Evolutionary conservation across 306 rosid genomes (phyloP), one percentile per base, ranked within the genome.

Genomic region (Begonia peltatifolia): DNA sequence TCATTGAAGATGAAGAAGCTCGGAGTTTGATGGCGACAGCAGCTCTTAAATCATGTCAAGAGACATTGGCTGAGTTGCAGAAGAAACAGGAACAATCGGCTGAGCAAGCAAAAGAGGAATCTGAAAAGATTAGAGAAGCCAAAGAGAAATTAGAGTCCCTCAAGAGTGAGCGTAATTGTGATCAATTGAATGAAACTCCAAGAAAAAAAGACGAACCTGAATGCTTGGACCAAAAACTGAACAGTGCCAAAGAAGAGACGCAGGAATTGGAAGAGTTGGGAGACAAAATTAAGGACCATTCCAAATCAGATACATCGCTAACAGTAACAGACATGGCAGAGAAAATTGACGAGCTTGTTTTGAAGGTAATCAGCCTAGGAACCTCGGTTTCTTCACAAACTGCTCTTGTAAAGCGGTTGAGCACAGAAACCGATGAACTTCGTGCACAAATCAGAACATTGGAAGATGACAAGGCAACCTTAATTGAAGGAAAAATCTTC

Each of bases 21-120:
- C 93, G 99, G 5, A 79, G 52, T 30, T 78, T 92, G 78, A 92
- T 92, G 94, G 82, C 99, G 18, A 82, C 63, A 22, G 69, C 93
- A 11, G 96, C 96, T 71, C 66, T 92, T 50, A 79, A 70, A 53
- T 83, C 96, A 58, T 92, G 96, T 69, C 79, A 81, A 50, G 93
- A 83, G 43, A 68, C 82, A 47, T 62, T 92, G 71, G n/a, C 60
- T 38, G 61, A 64, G 47, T 68, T 92, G 75, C 75, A 73, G 53
- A 74, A 36, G 72, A 81, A 76, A 51, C 96, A 82, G 60, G 87
- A 77, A 46, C 71, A 9, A 69, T 73, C 89, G 36, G 55, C 68
- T 54, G 68, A 77, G 68, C 87, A 83, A 65, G 84, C 94, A 20
- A 72, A 51, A 58, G 50, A 66, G 25, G 93, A 83, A 63, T 69